Evolutionary conservation across 116 monocot species (phyloP).

Genomic region (Cymodocea nodosa): DNA sequence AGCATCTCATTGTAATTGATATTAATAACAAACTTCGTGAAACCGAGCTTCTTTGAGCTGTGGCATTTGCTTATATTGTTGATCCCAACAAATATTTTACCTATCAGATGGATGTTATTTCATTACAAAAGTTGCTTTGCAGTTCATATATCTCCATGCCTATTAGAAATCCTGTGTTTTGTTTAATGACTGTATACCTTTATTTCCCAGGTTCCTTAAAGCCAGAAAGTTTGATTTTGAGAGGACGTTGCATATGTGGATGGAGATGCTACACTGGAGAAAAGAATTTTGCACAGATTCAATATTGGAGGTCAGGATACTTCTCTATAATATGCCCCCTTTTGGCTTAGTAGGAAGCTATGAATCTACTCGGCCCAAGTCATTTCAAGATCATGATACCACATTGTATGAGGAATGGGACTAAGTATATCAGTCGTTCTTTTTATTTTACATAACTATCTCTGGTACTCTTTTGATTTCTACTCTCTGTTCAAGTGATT

Average conservation of each 20-base stretch:
- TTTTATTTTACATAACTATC: no score
- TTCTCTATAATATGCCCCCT: neutral
- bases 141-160: neutral
- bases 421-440: no score
- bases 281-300: slow-evolving; percentile 48
- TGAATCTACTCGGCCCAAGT: neutral
- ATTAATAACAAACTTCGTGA: no score
- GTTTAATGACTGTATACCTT: neutral
- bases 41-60: no score
- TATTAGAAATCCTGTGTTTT: neutral
- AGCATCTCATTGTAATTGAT: no score
- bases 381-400: neutral
- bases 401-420: no score
- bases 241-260: slow-evolving; percentile 50
- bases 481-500: no score
- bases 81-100: no score
- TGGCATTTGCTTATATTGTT: no score
- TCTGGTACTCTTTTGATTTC: no score
- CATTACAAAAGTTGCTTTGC: no score
- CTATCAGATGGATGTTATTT: no score
- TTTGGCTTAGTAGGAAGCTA: neutral
- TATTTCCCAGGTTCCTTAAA: slow-evolving; percentile 38
- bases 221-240: slow-evolving; percentile 58
- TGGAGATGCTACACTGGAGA: slow-evolving; percentile 60
- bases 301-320: slow-evolving; percentile 37